Evolutionary conservation across 129 eudicot species (phyloP), one percentile per base, ranked within the genome.

Genomic region (Dittrichia graveolens): DNA sequence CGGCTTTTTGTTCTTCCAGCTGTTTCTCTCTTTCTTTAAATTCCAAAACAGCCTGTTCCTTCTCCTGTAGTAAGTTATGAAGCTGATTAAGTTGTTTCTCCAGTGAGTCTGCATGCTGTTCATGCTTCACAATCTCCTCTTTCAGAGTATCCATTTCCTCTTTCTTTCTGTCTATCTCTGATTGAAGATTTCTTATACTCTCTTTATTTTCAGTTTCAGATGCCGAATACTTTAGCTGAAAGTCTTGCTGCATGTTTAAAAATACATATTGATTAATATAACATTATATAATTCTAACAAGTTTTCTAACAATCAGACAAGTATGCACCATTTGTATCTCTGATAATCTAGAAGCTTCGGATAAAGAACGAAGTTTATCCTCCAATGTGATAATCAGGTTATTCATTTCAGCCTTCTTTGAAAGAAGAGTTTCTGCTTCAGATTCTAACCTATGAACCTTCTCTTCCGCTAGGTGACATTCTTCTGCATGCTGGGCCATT

Each of bases 401-500:
- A 50, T 78, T 83, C 87, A 83, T 71, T 66, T 86, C 95, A 55
- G 57, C 73, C 70, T 83, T 92, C 78, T 80, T 85, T 2, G 86
- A 84, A 78, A 71, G 75, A 84, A 84, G 85, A 53, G 62, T 69
- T 78, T 83, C 95, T 53, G 66, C 83, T 84, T 91, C 89, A 80
- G 90, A 83, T 67, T 91, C 88, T 71, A 91, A 69, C 61, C 65
- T 83, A 69, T 79, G 80, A 73, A 88, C 81, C 82, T 77, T 88
- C 79, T 85, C 91, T 81, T 95, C 99, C 61, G 86, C 83, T 64
- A 91, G 72, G 52, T 83, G 91, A 55, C 92, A 88, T 82, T 95
- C 96, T 74, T 95, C 96, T 56, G 91, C 96, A 83, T 95, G 96
- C 85, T 91, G 99, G 39, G 85, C 91, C 88, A 86, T 86, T 40